A percentile compares a stretch with the other conserved stretches of the same genome.
phyloP scores from a whole-genome alignment of 1,284 basidiomycete genomes.

The Austroboletus novae-zelandiae region DNA sequence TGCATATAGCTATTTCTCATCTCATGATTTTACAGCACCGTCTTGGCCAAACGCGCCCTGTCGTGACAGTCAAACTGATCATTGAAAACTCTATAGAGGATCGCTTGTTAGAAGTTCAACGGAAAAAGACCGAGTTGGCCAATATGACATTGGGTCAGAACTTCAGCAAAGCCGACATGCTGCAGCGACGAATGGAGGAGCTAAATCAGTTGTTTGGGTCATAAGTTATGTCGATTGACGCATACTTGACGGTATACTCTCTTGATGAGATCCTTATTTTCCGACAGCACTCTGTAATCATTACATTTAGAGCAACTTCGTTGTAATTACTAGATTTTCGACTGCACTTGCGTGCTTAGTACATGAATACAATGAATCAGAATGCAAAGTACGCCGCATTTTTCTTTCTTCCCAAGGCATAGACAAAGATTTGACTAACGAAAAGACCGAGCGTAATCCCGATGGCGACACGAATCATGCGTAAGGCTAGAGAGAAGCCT shows the following conservation, averaged over 20 bases:
- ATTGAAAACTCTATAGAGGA: conserved; percentile 94
- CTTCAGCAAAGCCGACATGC: conserved; percentile 79
- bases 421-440: conserved; percentile 76
- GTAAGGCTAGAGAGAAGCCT: conserved; percentile 64
- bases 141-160: conserved; percentile 85
- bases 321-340: conserved; percentile 31
- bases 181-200: conserved; percentile 82
- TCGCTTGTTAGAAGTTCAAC: conserved; percentile 85
- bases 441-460: conserved; percentile 85
- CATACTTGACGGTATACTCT: conserved; percentile 11
- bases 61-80: conserved; percentile 89
- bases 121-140: conserved; percentile 90
- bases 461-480: conserved; percentile 85
- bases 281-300: conserved; percentile 25
- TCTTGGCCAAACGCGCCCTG: conserved; percentile 88
- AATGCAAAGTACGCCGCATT: conserved; percentile 76
- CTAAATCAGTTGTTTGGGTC: conserved; percentile 64
- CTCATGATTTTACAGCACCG: conserved; percentile 63
- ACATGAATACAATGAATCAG: conserved; percentile 33
- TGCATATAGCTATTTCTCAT: conserved; percentile 1
- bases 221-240: conserved; percentile 30
- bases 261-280: conserved; percentile 21
- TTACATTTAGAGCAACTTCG: conserved; percentile 29
- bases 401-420: conserved; percentile 72
- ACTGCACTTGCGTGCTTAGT: background rate